These are phyloP conservation scores for Neofusicoccum kwambonambiense DNA, from an alignment of 2,329 filamentous ascomycete genomes.

Conservation along the genomic window DNA sequence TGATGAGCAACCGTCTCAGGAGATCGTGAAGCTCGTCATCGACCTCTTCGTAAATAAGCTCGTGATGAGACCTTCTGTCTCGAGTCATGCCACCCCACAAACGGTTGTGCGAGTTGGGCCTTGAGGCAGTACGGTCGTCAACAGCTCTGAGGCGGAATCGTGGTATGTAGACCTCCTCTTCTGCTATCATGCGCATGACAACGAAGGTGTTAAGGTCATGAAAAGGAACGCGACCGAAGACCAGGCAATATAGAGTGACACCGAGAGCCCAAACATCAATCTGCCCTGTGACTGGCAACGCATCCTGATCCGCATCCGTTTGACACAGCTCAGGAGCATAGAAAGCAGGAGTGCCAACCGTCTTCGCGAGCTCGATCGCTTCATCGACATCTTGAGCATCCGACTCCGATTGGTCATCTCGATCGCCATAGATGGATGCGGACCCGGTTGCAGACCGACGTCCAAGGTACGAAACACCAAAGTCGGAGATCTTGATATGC, in stretches of 20 bases:
- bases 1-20: conserved; percentile 74
- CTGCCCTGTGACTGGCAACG: conserved; percentile 80
- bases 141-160: conserved; percentile 75
- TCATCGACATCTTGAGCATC: conserved; percentile 87
- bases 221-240: conserved; percentile 92
- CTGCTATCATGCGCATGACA: conserved; percentile 88
- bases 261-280: conserved; percentile 98
- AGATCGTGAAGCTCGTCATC: conserved; percentile 79
- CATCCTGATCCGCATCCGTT: conserved; percentile 67
- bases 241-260: conserved; percentile 91
- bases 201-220: conserved; percentile 87
- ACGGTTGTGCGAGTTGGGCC: conserved; percentile 47
- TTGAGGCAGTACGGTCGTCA: conserved; percentile 46
- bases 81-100: conserved; percentile 54
- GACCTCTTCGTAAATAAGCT: conserved; percentile 81
- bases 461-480: conserved; percentile 96
- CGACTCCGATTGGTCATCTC: conserved; percentile 70
- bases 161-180: conserved; percentile 88
- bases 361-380: conserved; percentile 90
- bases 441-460: conserved; percentile 76
- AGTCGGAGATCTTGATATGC: conserved; percentile 96
- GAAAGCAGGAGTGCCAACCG: conserved; percentile 94
- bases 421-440: conserved; percentile 50
- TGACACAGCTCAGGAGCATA: conserved; percentile 96
- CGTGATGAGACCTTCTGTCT: conserved; percentile 73